These are phyloP conservation scores for Linderina pennispora DNA, from an alignment of 192 early-diverging fungal genomes.

Conservation along the genomic window DNA sequence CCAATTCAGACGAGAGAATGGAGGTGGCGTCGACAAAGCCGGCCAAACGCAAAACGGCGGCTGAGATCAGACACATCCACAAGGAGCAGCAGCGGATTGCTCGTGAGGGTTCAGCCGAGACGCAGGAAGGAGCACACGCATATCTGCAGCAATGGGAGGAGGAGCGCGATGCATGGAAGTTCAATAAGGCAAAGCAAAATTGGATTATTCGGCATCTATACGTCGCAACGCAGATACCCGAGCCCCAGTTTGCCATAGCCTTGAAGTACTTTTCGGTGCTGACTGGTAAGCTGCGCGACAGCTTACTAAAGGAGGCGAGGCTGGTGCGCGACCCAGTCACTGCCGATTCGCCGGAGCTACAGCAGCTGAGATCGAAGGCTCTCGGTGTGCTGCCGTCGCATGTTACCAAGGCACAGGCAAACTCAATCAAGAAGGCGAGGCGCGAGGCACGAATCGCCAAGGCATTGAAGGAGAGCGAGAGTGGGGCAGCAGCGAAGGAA, in stretches of 20 bases:
- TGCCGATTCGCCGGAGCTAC: constrained; percentile 1
- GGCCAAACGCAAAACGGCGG: constrained; percentile 21
- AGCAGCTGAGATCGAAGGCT: constrained; percentile 6
- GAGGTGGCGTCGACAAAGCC: constrained; percentile 2
- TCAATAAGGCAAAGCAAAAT: constrained; percentile 38
- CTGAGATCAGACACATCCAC: constrained; percentile 29
- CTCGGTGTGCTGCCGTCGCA: constrained; percentile 28
- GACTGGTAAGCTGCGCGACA: constrained; percentile 4
- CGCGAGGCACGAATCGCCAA: not conserved
- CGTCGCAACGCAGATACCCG: constrained; percentile 15
- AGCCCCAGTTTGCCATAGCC: constrained; percentile 16
- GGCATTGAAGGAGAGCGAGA: not conserved
- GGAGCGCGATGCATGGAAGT: constrained; percentile 24
- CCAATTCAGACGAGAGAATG: no score
- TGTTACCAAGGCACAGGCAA: constrained; percentile 26
- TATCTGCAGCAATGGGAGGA: constrained; percentile 23
- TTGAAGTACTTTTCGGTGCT: constrained; percentile 14
- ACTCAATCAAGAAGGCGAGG: constrained; percentile 8
- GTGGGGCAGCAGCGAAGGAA: no score
- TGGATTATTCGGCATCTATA: constrained; percentile 42
- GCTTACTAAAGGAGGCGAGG: constrained; percentile 19
- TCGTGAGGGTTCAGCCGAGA: constrained; percentile 16
- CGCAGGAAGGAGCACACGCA: constrained; percentile 17
- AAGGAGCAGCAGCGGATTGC: constrained; percentile 17
- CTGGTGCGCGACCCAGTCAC: constrained; percentile 13